Percentiles rank a stretch among this genome's conserved stretches.
Conservation (phyloP, 2,329 filamentous ascomycete genomes). For the Trichophyton simii region DNA sequence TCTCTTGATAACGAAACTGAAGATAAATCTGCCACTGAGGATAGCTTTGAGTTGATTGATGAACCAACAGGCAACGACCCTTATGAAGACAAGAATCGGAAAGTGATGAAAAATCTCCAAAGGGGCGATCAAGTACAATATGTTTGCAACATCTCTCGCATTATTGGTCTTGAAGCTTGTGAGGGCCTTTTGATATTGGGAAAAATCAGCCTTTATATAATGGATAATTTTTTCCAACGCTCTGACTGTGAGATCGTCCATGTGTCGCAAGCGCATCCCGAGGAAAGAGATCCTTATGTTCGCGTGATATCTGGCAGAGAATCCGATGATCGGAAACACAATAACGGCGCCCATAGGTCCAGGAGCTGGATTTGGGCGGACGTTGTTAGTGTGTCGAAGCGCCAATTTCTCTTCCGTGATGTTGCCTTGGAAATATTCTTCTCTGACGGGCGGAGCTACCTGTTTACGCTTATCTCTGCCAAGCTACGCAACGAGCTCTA, state of each 20-base stretch:
- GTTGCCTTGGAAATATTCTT: conserved; percentile 97
- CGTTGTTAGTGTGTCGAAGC: conserved; percentile 88
- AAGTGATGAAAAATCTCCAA: conserved; percentile 88
- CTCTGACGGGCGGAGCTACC: conserved; percentile 86
- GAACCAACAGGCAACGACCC: conserved; percentile 76
- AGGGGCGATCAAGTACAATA: conserved; percentile 84
- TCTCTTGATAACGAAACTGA: conserved; percentile 22
- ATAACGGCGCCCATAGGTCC: conserved; percentile 59
- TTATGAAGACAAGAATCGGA: conserved; percentile 95
- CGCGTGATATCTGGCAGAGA: conserved; percentile 79
- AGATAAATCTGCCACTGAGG: conserved; percentile 47
- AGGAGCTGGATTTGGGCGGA: conserved; percentile 90
- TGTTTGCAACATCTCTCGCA: conserved; percentile 88
- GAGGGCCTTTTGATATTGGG: conserved; percentile 90
- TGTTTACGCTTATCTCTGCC: conserved; percentile 71
- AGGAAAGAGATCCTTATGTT: conserved; percentile 90
- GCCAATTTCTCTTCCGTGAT: conserved; percentile 87
- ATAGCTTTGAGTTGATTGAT: conserved; percentile 92
- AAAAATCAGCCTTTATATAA: conserved; percentile 81
- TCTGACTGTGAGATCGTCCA: conserved; percentile 94
- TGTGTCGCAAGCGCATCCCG: conserved; percentile 80
- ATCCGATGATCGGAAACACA: conserved; percentile 44
- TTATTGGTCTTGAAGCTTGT: conserved; percentile 82
- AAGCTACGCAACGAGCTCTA: conserved; percentile 67
- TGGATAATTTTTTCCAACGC: conserved; percentile 93